Percentiles rank a stretch among this genome's conserved stretches.
phyloP scores from a whole-genome alignment of 768 basidiomycete genomes.

The Russula brevipes region DNA sequence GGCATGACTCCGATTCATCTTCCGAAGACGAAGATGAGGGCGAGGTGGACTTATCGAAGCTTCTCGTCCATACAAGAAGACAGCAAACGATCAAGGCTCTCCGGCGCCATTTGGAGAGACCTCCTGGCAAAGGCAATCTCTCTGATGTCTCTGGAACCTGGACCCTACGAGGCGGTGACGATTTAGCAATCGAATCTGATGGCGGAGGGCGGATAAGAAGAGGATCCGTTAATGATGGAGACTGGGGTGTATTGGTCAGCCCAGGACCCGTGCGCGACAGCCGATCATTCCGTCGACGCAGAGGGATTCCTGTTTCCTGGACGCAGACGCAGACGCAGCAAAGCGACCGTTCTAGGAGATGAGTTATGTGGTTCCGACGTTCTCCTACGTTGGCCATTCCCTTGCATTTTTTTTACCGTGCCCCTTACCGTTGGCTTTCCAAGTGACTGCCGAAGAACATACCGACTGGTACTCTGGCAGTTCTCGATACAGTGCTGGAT shows the following conservation, averaged over 20 bases:
- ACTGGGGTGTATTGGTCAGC: slow-evolving; percentile 11
- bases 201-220: slow-evolving; percentile 16
- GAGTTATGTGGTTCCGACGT: not conserved
- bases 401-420: not conserved
- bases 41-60: slow-evolving; percentile 59
- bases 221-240: slow-evolving; percentile 23
- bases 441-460: not conserved
- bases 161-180: not conserved
- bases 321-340: slow-evolving; percentile 16
- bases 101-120: slow-evolving; percentile 50
- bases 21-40: slow-evolving; percentile 44
- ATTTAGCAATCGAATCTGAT: not conserved
- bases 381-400: not conserved
- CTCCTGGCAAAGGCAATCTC: not conserved
- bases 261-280: slow-evolving; percentile 3
- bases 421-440: not conserved
- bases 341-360: slow-evolving; percentile 2
- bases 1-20: slow-evolving; percentile 26
- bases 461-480: not conserved
- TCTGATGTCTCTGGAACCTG: not conserved
- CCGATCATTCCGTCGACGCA: slow-evolving; percentile 8
- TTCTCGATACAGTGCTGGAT: not conserved
- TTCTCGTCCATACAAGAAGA: slow-evolving; percentile 65
- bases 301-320: slow-evolving; percentile 20
- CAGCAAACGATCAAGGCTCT: slow-evolving; percentile 72